Percentiles rank a stretch among this genome's conserved stretches.
Conservation (phyloP, 306 rosid species). For the Hippophae tibetana region DNA sequence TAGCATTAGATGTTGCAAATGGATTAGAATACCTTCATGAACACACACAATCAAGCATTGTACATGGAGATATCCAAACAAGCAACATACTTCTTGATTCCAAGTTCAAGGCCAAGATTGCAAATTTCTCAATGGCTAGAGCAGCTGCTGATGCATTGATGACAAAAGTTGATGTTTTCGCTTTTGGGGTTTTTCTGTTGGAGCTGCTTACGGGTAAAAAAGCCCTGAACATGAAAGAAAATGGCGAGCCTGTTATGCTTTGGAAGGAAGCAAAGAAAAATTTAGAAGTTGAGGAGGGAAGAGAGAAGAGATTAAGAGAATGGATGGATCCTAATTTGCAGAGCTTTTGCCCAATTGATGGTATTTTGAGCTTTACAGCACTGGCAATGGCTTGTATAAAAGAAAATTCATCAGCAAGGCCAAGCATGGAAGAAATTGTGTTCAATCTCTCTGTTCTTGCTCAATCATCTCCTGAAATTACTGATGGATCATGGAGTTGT, state of each 20-base stretch:
- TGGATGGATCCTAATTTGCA: constrained; percentile 67
- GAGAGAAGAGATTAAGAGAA: constrained; percentile 34
- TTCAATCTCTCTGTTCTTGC: constrained; percentile 43
- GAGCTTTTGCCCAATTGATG: constrained; percentile 33
- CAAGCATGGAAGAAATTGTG: constrained; percentile 43
- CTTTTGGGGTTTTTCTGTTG: constrained; percentile 55
- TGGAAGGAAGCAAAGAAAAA: constrained; percentile 60
- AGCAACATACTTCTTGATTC: constrained; percentile 63
- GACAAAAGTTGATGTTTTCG: constrained; percentile 57
- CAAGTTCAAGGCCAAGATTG: constrained; percentile 62
- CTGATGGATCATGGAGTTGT: constrained; percentile 13
- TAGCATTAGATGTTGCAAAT: constrained; percentile 70
- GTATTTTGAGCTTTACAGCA: constrained; percentile 52
- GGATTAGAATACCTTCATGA: constrained; percentile 83
- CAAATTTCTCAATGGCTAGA: constrained; percentile 63
- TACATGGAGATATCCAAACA: constrained; percentile 62
- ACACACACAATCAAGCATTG: constrained; percentile 62
- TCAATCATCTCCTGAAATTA: constrained; percentile 14
- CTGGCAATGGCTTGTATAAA: constrained; percentile 54
- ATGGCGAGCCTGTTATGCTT: constrained; percentile 52
- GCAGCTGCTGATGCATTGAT: constrained; percentile 28
- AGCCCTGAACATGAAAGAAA: constrained; percentile 32
- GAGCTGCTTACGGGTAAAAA: constrained; percentile 61
- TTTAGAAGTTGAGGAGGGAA: neutral
- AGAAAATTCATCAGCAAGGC: constrained; percentile 40